Evolutionary conservation across 331 rosid species (phyloP).

Genomic region (Arachis monticola): DNA sequence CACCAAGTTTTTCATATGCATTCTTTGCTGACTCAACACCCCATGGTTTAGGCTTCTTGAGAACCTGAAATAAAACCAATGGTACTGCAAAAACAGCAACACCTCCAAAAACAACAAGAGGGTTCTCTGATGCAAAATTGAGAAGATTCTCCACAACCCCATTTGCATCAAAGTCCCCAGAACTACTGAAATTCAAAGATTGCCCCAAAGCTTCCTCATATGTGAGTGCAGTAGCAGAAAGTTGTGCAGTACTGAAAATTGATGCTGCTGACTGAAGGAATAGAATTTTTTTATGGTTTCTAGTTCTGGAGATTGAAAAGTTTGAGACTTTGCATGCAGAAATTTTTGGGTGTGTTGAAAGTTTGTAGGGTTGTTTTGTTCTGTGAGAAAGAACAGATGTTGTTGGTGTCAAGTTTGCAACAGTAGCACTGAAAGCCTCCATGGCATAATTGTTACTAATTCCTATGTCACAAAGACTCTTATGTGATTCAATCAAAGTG

Average conservation of each 20-base stretch:
- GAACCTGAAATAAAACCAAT: slow-evolving; percentile 71
- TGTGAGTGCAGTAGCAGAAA: slow-evolving; percentile 65
- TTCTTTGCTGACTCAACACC: slow-evolving; percentile 86
- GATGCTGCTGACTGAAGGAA: slow-evolving; percentile 57
- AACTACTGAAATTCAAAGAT: slow-evolving; percentile 38
- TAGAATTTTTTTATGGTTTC: slow-evolving; percentile 38
- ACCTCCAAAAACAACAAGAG: slow-evolving; percentile 74
- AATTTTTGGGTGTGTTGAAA: slow-evolving; percentile 45
- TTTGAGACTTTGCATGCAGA: slow-evolving; percentile 52
- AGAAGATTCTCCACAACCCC: slow-evolving; percentile 57
- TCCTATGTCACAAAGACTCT: slow-evolving; percentile 8
- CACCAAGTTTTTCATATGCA: slow-evolving; percentile 82
- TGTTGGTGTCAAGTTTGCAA: slow-evolving; percentile 68
- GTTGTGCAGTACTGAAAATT: slow-evolving; percentile 46
- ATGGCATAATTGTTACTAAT: slow-evolving; percentile 61
- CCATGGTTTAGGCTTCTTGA: slow-evolving; percentile 75
- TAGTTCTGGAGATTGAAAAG: slow-evolving; percentile 39
- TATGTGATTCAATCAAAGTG: slow-evolving; percentile 41
- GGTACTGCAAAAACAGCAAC: slow-evolving; percentile 77
- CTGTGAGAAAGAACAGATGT: slow-evolving; percentile 67
- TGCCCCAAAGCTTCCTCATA: slow-evolving; percentile 82
- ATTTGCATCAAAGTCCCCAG: slow-evolving; percentile 57
- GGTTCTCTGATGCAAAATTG: slow-evolving; percentile 71
- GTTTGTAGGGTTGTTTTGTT: slow-evolving; percentile 50
- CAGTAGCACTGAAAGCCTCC: slow-evolving; percentile 95